These are phyloP conservation scores for Colletotrichum spinosum DNA, from an alignment of 2,329 filamentous ascomycete genomes.

Conservation along the genomic window DNA sequence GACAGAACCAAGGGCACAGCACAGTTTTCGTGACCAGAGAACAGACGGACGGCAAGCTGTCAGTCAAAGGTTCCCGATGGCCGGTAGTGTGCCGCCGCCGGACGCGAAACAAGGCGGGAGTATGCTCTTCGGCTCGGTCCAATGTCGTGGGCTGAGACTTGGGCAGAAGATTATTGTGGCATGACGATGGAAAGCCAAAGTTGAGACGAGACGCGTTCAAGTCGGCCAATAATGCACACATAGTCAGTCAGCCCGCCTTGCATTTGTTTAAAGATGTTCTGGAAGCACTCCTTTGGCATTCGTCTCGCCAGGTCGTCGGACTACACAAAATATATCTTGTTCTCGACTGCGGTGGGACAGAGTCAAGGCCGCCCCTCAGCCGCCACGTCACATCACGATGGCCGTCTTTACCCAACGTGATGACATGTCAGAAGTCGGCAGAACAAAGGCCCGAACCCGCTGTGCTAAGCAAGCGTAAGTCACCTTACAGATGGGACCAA, in stretches of 20 bases:
- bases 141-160: neutral
- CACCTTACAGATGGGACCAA: neutral
- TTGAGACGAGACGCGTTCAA: neutral
- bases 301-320: too few relatives aligned
- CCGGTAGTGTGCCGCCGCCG: neutral
- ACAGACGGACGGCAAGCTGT: constrained; percentile 1
- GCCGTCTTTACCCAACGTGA: too few relatives aligned
- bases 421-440: too few relatives aligned
- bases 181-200: neutral
- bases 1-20: neutral
- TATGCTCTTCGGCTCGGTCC: constrained; percentile 6
- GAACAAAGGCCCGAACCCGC: too few relatives aligned
- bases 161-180: constrained; percentile 14
- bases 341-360: too few relatives aligned
- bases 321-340: too few relatives aligned
- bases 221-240: too few relatives aligned
- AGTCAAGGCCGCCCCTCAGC: too few relatives aligned
- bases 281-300: too few relatives aligned
- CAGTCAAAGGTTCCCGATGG: neutral
- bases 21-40: neutral
- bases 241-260: neutral
- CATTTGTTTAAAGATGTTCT: constrained; percentile 1
- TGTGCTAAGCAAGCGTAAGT: neutral
- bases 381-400: too few relatives aligned
- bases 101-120: neutral